Evolutionary conservation across 306 rosid species (phyloP), one percentile per base, ranked within the genome.

Genomic region (Sophora flavescens): DNA sequence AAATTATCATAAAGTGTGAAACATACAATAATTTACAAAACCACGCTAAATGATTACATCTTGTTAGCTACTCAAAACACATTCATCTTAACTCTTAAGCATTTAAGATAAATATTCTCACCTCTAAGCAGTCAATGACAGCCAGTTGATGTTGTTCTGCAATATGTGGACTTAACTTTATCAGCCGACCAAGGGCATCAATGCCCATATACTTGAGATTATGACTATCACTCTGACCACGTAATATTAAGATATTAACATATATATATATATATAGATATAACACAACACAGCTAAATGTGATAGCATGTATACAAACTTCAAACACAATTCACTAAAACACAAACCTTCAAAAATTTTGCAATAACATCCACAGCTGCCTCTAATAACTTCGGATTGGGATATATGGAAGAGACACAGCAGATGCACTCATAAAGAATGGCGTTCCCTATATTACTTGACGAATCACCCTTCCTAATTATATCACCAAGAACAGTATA

Each of bases 111-210:
- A 84, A 68, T 50, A 63, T 57, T 41, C 84, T 84, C 77, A 95
- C 97, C 97, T 96, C 99, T 72, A 96, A 86, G 91, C 99, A 96
- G 76, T 96, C 99, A 64, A 96, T 96, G 78, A 96, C 98, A 2
- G 99, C 99, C 68, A 96, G 86, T 84, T 96, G 99, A 73, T 96
- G 99, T 66, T 89, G 93, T 79, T 96, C 99, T 2, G 99, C 99
- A 60, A 96, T 81, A 56, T 91, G 89, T 1, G 99, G 97, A 63
- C 93, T 92, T 62, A 89, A 75, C 90, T 88, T 93, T 76, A 96
- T 91, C 47, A 96, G 70, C 76, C 96, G 96, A 80, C 97, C 97
- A 65, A 96, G 98, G 54, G 96, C 92, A 84, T 96, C 99, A 71
- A 96, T 96, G 52, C 99, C 99, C 99, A 96, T 89, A 81, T 96